These are phyloP conservation scores for Solanum dulcamara DNA, from an alignment of 257 asterid genomes.

Conservation along the genomic window DNA sequence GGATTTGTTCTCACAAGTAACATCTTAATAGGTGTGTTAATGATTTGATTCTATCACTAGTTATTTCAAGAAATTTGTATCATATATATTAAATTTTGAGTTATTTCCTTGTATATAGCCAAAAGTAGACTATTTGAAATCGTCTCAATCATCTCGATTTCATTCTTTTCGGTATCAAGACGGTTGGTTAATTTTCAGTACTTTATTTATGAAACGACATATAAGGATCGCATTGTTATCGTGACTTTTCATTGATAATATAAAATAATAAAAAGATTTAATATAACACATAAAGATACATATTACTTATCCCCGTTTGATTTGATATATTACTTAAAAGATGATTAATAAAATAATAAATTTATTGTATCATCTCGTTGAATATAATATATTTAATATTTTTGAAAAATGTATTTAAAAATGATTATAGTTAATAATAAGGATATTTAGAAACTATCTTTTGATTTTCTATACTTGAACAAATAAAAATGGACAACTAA, in stretches of 20 bases:
- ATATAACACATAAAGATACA: neutral
- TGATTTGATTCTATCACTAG: neutral
- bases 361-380: too few relatives aligned
- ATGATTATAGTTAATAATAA: too few relatives aligned
- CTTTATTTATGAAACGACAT: neutral
- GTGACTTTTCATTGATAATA: neutral
- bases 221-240: neutral
- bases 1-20: neutral
- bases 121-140: neutral
- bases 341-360: too few relatives aligned
- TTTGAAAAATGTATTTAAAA: neutral
- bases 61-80: neutral
- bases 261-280: neutral
- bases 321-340: neutral
- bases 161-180: too few relatives aligned
- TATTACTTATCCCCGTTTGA: neutral
- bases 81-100: neutral
- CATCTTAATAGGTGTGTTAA: neutral
- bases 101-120: neutral
- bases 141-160: too few relatives aligned
- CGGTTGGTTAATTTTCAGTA: too few relatives aligned
- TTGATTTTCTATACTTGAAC: too few relatives aligned
- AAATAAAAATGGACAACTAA: too few relatives aligned
- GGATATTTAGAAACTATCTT: too few relatives aligned
- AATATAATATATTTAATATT: too few relatives aligned